These are phyloP conservation scores for Teratosphaeria pseudoeucalypti DNA, from an alignment of 2,329 filamentous ascomycete genomes.

Conservation along the genomic window DNA sequence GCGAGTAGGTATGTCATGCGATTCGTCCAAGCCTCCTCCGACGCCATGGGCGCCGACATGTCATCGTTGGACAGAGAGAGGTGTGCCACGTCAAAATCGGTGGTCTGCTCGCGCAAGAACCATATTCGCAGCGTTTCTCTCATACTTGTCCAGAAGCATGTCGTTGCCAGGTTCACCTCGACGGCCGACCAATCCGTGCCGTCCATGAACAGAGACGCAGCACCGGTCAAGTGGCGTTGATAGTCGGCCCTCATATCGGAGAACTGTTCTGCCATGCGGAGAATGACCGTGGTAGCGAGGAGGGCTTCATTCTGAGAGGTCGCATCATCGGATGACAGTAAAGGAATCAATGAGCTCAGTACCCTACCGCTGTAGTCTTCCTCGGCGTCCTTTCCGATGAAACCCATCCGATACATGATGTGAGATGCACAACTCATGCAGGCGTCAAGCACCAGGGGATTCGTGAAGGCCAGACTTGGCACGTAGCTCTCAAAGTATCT, in stretches of 20 bases:
- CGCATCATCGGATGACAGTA: neutral
- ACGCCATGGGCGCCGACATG: neutral
- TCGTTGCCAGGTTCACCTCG: neutral
- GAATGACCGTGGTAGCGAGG: neutral
- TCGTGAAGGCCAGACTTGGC: neutral
- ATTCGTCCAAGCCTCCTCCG: neutral
- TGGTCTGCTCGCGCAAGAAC: neutral
- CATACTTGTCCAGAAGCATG: neutral
- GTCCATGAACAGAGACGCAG: neutral
- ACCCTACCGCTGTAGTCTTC: neutral
- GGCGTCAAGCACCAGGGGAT: neutral
- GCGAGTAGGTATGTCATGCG: neutral
- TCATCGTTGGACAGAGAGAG: neutral
- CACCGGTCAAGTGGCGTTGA: neutral
- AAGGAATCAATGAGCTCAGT: neutral
- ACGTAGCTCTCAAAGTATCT: neutral
- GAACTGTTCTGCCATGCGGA: neutral
- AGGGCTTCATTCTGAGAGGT: neutral
- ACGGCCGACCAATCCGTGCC: neutral
- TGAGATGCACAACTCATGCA: neutral
- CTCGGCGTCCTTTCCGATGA: neutral
- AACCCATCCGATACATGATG: neutral
- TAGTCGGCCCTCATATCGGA: neutral
- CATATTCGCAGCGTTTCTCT: neutral
- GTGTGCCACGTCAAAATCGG: neutral